A percentile compares a stretch with the other conserved stretches of the same genome.
Evolutionary conservation across 2,329 filamentous ascomycete species (phyloP).

Genomic region (Xylaria digitata): DNA sequence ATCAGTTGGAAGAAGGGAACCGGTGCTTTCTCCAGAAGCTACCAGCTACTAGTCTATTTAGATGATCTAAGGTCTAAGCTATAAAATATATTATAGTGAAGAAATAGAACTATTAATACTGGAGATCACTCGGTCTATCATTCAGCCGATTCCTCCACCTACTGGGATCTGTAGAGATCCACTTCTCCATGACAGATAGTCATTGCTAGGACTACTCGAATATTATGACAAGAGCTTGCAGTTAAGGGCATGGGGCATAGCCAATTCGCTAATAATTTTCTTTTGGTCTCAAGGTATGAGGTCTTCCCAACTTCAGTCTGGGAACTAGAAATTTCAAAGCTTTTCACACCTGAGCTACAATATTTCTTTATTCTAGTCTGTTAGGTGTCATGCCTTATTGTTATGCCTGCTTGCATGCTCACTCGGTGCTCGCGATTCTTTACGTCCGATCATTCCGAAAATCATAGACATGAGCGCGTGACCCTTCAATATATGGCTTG

Average conservation of each 20-base stretch:
- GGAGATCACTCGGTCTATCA: too few relatives aligned
- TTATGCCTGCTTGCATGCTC: conserved; percentile 17
- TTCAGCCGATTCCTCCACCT: too few relatives aligned
- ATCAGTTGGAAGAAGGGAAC: too few relatives aligned
- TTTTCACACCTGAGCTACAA: neutral
- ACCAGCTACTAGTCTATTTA: too few relatives aligned
- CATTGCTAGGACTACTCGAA: too few relatives aligned
- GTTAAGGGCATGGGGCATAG: neutral
- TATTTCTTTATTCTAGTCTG: conserved; percentile 6
- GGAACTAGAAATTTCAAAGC: neutral
- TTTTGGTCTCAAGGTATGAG: neutral
- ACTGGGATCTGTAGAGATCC: too few relatives aligned
- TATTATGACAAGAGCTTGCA: neutral
- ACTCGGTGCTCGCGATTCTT: conserved; percentile 1
- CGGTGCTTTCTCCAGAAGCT: too few relatives aligned
- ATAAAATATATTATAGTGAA: too few relatives aligned
- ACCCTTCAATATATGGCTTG: neutral
- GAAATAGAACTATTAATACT: too few relatives aligned
- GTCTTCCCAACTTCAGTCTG: neutral
- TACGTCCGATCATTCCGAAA: neutral
- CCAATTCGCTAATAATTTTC: neutral
- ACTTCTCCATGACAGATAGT: too few relatives aligned
- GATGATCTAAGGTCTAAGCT: too few relatives aligned
- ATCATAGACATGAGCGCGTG: neutral
- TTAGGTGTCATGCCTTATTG: conserved; percentile 15